Percentiles rank a stretch among this genome's conserved stretches.
Conservation (phyloP, 1,284 basidiomycete species). For the Chondrostereum purpureum region DNA sequence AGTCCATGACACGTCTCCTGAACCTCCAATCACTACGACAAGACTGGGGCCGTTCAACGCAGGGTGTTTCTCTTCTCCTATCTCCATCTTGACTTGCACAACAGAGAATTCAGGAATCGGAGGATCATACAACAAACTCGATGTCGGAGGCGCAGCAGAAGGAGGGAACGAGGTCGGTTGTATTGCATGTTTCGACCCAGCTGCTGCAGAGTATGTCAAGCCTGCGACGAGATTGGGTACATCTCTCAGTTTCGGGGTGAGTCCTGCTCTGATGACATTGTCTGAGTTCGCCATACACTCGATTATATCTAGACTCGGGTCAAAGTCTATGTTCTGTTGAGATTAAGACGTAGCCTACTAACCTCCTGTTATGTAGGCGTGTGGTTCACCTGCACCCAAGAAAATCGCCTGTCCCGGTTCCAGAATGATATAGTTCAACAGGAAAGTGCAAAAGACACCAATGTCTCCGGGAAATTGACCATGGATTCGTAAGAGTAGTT, state of each 20-base stretch:
- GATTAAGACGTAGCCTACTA: slow-evolving; percentile 15
- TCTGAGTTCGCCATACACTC: slow-evolving; percentile 99
- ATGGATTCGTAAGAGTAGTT: slow-evolving; percentile 73
- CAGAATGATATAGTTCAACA: slow-evolving; percentile 84
- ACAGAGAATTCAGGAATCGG: slow-evolving; percentile 95
- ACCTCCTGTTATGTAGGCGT: slow-evolving; percentile 94
- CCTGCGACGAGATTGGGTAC: slow-evolving; percentile 84
- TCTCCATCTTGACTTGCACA: slow-evolving; percentile 52
- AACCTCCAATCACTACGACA: slow-evolving; percentile 69
- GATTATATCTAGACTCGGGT: slow-evolving; percentile 69
- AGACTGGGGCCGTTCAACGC: slow-evolving; percentile 82
- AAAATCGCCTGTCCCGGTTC: slow-evolving; percentile 88
- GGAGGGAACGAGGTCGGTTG: slow-evolving; percentile 45
- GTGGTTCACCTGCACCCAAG: slow-evolving; percentile 92
- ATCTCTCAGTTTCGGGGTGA: slow-evolving; percentile 95
- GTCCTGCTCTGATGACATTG: slow-evolving; percentile 97
- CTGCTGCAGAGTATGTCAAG: slow-evolving; percentile 79
- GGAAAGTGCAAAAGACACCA: slow-evolving; percentile 89
- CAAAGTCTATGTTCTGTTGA: slow-evolving; percentile 2
- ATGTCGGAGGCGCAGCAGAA: slow-evolving; percentile 7
- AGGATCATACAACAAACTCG: slow-evolving; percentile 76
- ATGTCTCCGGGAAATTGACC: slow-evolving; percentile 88
- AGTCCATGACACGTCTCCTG: slow-evolving; percentile 48
- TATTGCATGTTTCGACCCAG: slow-evolving; percentile 67
- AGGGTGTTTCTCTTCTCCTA: slow-evolving; percentile 47